Evolutionary conservation across 805 yeast genomes (phyloP).

Genomic region (Yamadazyma kitorensis): DNA sequence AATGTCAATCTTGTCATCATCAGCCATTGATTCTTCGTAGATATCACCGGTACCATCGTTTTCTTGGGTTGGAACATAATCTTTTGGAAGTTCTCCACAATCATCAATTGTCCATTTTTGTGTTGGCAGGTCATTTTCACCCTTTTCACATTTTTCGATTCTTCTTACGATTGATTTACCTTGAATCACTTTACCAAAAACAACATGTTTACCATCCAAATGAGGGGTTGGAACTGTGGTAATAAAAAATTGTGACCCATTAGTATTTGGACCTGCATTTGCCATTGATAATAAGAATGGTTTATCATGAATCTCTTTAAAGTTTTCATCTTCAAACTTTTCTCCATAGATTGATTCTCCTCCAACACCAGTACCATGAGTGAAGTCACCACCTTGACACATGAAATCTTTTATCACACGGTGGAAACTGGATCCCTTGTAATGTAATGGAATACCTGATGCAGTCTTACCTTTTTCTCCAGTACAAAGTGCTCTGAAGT

Average conservation of each 20-base stretch:
- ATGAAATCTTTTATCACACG: constrained; percentile 85
- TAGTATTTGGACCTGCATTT: constrained; percentile 92
- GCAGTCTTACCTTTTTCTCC: constrained; percentile 75
- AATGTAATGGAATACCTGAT: constrained; percentile 64
- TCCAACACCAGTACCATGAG: constrained; percentile 42
- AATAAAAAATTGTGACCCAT: constrained; percentile 93
- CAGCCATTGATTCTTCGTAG: constrained; percentile 73
- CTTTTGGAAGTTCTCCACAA: constrained; percentile 74
- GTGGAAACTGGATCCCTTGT: constrained; percentile 88
- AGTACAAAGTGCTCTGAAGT: constrained; percentile 83
- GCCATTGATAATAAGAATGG: constrained; percentile 96
- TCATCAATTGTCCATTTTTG: constrained; percentile 68
- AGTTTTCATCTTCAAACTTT: constrained; percentile 86
- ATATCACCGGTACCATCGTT: constrained; percentile 85
- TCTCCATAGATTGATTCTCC: constrained; percentile 47
- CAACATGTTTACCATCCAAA: constrained; percentile 93
- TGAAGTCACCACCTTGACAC: constrained; percentile 90
- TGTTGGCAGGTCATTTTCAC: constrained; percentile 65
- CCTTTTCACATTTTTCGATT: constrained; percentile 71
- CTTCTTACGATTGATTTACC: constrained; percentile 81
- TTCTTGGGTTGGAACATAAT: constrained; percentile 49
- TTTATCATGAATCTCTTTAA: constrained; percentile 66
- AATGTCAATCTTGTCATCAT: constrained; percentile 63
- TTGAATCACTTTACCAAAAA: constrained; percentile 80
- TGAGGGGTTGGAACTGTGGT: constrained; percentile 94